Conservation (phyloP, 73 alveolate genomes). For the Tetrahymena borealis region DNA sequence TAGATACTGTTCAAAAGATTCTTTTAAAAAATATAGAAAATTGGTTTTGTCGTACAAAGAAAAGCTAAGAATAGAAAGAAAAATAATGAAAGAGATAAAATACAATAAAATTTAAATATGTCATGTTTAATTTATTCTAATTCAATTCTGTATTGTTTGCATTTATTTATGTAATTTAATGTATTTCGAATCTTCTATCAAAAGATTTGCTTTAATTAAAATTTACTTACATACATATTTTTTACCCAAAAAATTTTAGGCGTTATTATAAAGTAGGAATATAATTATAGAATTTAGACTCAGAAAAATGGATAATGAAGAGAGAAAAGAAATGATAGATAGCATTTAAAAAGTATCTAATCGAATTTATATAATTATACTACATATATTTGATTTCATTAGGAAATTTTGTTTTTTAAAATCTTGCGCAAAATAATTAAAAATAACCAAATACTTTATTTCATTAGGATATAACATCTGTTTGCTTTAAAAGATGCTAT, state of each 20-base stretch:
- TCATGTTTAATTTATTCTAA: too few species aligned
- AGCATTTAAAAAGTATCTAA: neutral
- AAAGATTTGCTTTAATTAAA: too few species aligned
- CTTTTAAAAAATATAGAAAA: neutral
- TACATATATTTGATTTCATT: too few species aligned
- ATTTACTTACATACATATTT: neutral
- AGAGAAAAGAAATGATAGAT: neutral
- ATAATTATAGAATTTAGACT: neutral
- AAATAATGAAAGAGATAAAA: neutral
- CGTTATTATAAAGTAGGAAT: neutral
- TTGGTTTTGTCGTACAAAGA: neutral
- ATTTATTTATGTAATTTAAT: too few species aligned
- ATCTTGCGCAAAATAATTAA: too few species aligned
- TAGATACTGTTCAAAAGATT: neutral
- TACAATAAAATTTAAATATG: too few species aligned
- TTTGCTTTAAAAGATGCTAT: neutral
- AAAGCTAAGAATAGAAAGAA: neutral
- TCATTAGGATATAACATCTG: neutral
- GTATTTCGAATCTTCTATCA: too few species aligned
- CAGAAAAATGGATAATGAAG: neutral
- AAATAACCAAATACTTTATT: too few species aligned
- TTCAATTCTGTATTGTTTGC: too few species aligned
- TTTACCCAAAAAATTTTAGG: neutral
- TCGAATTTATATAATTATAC: neutral
- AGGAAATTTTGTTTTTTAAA: too few species aligned